Evolutionary conservation across 2,329 filamentous ascomycete genomes (phyloP).

Genomic region (Microdochium paspali): DNA sequence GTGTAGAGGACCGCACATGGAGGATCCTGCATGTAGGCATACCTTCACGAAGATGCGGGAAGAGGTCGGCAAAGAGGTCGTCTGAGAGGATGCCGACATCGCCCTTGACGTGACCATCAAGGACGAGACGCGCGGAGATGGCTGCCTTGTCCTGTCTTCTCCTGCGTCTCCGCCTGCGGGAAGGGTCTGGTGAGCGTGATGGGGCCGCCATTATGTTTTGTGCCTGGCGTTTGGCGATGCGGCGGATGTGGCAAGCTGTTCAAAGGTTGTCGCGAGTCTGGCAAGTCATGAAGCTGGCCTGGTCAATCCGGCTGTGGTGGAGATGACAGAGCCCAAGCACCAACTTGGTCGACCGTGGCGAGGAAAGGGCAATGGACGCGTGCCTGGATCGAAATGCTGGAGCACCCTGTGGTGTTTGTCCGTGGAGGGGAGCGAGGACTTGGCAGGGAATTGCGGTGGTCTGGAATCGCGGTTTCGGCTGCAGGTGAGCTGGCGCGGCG

Average conservation of each 20-base stretch:
- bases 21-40: constrained; percentile 21
- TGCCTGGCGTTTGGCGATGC: constrained; percentile 7
- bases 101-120: constrained; percentile 78
- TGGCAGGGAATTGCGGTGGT: too few species aligned
- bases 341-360: too few species aligned
- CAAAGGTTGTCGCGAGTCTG: background rate
- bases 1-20: constrained; percentile 3
- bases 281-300: background rate
- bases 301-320: too few species aligned
- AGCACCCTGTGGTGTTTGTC: background rate
- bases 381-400: too few species aligned
- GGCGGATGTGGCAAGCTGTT: constrained; percentile 2
- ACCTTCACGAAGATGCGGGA: constrained; percentile 52
- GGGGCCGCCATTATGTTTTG: constrained; percentile 13
- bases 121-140: constrained; percentile 68
- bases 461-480: too few species aligned
- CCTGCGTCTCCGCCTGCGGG: constrained; percentile 30
- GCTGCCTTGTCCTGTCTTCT: constrained; percentile 62
- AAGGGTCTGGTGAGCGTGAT: constrained; percentile 5
- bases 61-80: constrained; percentile 75
- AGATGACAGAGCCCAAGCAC: too few species aligned
- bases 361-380: too few species aligned
- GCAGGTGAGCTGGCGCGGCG: background rate
- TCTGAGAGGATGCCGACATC: constrained; percentile 81
- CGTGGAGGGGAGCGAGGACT: background rate